Evolutionary conservation across 495 filamentous ascomycete species (phyloP), one percentile per base, ranked within the genome.

Genomic region (Hypoxylon fragiforme): DNA sequence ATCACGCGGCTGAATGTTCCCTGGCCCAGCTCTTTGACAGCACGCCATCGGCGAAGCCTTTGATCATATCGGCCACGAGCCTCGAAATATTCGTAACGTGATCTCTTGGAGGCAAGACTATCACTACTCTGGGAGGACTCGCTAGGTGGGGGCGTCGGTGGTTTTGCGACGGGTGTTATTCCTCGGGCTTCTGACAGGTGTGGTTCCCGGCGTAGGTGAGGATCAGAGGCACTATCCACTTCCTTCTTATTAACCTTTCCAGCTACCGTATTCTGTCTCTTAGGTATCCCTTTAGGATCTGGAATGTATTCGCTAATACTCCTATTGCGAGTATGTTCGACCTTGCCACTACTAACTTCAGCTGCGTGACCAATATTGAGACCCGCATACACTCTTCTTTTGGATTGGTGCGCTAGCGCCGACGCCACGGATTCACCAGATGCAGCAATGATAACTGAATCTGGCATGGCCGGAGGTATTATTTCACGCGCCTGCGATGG

Each of bases 1-100:
- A 91, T 84, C 20, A 98, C 94, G 57, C 88, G 89, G 70, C 91
- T 96, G 69, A 98, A 98, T 1, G 94, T 96, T 11, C 94, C 94
- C 52, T 96, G 89, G 7, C 94, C 94, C 7, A 98, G 78, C 59
- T 86, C 73, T 44, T 85, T 86, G 18, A 98, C 67, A 24, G 86
- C 87, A 57, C 87, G 78, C 82, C 89, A 98, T 57, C 81, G 76
- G 46, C 78, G 80, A 19, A 77, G 66, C 45, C 82, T 84, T 41
- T 73, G 67, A 53, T 84, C 79, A 18, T 77, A 70, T 7, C 82
- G 76, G 18, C 74, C 79, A 39, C 69, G 74, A 14, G 88, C 86
- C 47, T 85, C 82, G 40, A 88, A 86, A 51, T 80, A 85, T 34
- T 87, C 80, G 41, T 75, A 65, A 2, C 62, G 62, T 36, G 77